phyloP scores from a whole-genome alignment of 495 filamentous ascomycete genomes.

The Achaetomiella virescens region DNA sequence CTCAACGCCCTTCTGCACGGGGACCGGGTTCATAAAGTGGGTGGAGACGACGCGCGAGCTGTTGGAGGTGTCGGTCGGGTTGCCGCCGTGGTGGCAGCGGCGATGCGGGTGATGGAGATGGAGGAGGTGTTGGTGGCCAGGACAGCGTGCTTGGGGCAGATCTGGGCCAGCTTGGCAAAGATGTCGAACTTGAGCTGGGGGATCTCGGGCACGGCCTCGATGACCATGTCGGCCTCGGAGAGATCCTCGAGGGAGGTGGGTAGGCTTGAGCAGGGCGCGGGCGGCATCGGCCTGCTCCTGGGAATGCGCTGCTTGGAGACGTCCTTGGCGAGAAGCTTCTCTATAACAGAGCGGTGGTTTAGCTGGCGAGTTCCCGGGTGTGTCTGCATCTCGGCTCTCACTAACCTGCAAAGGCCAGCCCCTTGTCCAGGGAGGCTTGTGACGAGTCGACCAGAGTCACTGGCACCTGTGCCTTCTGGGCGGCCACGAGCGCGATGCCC shows the following conservation, averaged over 20 bases:
- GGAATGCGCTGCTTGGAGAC: constrained; percentile 74
- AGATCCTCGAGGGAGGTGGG: constrained; percentile 73
- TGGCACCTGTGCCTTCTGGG: constrained; percentile 73
- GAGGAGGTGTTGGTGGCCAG: constrained; percentile 97
- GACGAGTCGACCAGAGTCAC: constrained; percentile 84
- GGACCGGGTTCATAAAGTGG: constrained; percentile 99
- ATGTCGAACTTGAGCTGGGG: constrained; percentile 79
- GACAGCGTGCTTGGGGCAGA: constrained; percentile 81
- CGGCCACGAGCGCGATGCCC: constrained; percentile 92
- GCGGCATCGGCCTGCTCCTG: constrained; percentile 67
- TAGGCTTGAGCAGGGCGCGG: constrained; percentile 58
- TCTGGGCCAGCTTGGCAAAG: constrained; percentile 75
- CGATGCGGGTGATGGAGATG: constrained; percentile 94
- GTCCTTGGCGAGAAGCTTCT: constrained; percentile 89
- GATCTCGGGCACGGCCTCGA: constrained; percentile 96
- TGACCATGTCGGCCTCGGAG: constrained; percentile 86
- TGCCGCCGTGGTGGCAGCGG: constrained; percentile 65
- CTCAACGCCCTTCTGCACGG: constrained; percentile 94
- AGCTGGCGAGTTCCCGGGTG: background rate
- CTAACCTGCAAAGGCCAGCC: constrained; percentile 80
- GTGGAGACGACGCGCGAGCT: constrained; percentile 88
- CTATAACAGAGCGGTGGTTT: constrained; percentile 35
- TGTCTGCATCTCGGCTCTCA: constrained; percentile 2
- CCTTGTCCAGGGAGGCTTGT: constrained; percentile 83
- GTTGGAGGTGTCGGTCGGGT: constrained; percentile 72